Percentiles rank a stretch among this genome's conserved stretches.
Conservation (phyloP, 2,329 filamentous ascomycete species). For the Sarocladium brachiariae region DNA sequence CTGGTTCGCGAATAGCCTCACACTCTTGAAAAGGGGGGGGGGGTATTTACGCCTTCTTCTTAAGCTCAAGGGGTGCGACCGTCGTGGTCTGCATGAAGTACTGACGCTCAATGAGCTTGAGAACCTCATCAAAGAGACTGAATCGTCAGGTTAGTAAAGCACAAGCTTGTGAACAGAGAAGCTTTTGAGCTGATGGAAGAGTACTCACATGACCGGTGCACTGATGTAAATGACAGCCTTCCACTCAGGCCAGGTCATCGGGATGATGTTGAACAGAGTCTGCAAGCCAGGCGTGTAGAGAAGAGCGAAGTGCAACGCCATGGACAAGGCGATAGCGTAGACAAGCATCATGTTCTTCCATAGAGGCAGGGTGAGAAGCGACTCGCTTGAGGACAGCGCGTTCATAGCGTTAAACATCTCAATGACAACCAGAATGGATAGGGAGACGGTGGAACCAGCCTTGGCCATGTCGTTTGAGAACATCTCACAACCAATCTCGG, state of each 20-base stretch:
- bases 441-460: constrained; percentile 84
- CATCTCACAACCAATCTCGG: constrained; percentile 86
- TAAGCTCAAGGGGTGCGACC: constrained; percentile 32
- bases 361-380: constrained; percentile 84
- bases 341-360: constrained; percentile 99
- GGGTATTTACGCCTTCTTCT: constrained; percentile 45
- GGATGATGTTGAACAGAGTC: constrained; percentile 81
- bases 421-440: constrained; percentile 90
- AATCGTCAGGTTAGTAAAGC: constrained; percentile 18
- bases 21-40: no score
- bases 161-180: background rate
- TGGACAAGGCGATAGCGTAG: constrained; percentile 86
- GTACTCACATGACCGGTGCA: constrained; percentile 80
- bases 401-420: constrained; percentile 99
- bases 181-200: background rate
- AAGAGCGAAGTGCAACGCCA: constrained; percentile 90
- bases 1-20: no score
- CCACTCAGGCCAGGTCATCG: constrained; percentile 83
- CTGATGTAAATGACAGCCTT: constrained; percentile 84
- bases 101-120: constrained; percentile 70
- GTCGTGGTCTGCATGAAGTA: constrained; percentile 52
- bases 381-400: constrained; percentile 90
- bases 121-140: constrained; percentile 73
- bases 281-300: constrained; percentile 89
- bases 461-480: constrained; percentile 82